These are phyloP conservation scores for Fusarium chaquense DNA, from an alignment of 2,329 filamentous ascomycete species.

Conservation along the genomic window DNA sequence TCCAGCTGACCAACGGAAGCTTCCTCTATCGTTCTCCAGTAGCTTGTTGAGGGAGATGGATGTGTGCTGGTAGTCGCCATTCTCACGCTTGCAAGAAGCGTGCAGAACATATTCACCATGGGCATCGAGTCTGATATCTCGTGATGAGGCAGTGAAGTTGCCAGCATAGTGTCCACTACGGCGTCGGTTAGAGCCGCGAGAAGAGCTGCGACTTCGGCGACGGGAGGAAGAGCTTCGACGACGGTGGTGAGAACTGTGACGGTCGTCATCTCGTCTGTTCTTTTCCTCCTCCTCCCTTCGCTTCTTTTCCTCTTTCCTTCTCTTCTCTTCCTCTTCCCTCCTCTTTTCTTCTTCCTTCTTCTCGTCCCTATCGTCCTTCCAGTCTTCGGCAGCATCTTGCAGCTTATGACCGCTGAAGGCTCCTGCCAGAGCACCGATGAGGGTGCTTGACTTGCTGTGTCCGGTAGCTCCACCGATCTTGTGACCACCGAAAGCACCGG, in stretches of 20 bases:
- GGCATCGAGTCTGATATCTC: slow-evolving; percentile 52
- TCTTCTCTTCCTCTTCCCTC: slow-evolving; percentile 48
- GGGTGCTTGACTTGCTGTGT: slow-evolving; percentile 51
- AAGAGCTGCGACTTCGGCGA: slow-evolving; percentile 7
- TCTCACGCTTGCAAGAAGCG: slow-evolving; percentile 51
- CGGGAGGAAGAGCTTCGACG: slow-evolving; percentile 8
- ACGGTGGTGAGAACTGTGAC: slow-evolving; percentile 7
- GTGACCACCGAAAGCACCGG: slow-evolving; percentile 56
- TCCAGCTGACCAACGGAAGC: slow-evolving; percentile 52
- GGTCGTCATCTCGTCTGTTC: slow-evolving; percentile 28
- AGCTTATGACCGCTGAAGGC: slow-evolving; percentile 58
- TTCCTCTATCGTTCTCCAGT: slow-evolving; percentile 54
- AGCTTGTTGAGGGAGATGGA: slow-evolving; percentile 53
- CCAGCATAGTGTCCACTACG: slow-evolving; percentile 48
- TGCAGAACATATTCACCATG: slow-evolving; percentile 52
- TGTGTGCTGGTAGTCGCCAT: slow-evolving; percentile 52
- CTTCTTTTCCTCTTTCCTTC: neutral
- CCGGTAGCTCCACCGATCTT: slow-evolving; percentile 53
- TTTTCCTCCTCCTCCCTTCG: slow-evolving; percentile 45
- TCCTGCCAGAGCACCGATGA: slow-evolving; percentile 57
- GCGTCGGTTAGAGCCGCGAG: slow-evolving; percentile 8
- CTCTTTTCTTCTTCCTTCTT: slow-evolving; percentile 44
- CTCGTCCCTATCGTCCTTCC: slow-evolving; percentile 56
- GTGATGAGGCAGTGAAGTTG: slow-evolving; percentile 52
- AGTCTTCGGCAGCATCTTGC: slow-evolving; percentile 56